A percentile compares a stretch with the other conserved stretches of the same genome.
Conservation (phyloP, 106 monocot genomes). For the Apostasia ramifera region DNA sequence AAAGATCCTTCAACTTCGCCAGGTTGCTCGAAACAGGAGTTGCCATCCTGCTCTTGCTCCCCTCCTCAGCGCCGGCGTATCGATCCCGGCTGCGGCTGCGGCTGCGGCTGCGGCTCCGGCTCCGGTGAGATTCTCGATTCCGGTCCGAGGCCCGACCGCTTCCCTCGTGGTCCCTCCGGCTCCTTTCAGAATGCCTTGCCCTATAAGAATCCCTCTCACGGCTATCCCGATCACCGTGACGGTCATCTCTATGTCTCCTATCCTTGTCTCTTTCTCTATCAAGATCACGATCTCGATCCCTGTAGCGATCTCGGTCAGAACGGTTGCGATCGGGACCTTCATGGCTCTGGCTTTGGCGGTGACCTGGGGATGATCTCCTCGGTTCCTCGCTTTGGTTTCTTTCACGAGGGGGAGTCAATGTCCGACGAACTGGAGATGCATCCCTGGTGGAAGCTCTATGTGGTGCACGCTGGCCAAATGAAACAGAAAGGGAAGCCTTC, state of each 20-base stretch:
- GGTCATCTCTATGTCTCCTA: conserved; percentile 9
- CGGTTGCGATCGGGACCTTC: conserved; percentile 33
- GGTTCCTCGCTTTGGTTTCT: conserved; percentile 21
- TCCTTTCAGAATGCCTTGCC: conserved; percentile 24
- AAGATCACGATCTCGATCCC: conserved; percentile 25
- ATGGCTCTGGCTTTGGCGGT: conserved; percentile 15
- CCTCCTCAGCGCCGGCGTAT: conserved; percentile 37
- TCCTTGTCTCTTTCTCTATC: conserved; percentile 13
- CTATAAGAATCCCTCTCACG: conserved; percentile 26
- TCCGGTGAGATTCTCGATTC: conserved; percentile 22
- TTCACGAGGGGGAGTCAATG: conserved; percentile 30
- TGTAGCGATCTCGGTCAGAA: conserved; percentile 14
- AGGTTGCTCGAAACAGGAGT: conserved; percentile 41
- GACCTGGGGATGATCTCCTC: conserved; percentile 19
- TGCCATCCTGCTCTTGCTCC: conserved; percentile 35
- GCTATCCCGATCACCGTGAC: conserved; percentile 17
- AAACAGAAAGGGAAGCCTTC: conserved; percentile 84
- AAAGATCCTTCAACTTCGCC: conserved; percentile 83
- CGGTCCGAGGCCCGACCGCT: conserved; percentile 16
- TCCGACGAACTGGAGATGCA: conserved; percentile 76
- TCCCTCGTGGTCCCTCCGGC: conserved; percentile 27
- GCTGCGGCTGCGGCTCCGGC: conserved; percentile 38
- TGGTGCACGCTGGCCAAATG: conserved; percentile 92
- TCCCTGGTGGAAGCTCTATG: conserved; percentile 89
- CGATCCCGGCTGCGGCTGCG: conserved; percentile 27